phyloP scores from a whole-genome alignment of 1,284 basidiomycete genomes.

The Rhizoctonia solani region DNA sequence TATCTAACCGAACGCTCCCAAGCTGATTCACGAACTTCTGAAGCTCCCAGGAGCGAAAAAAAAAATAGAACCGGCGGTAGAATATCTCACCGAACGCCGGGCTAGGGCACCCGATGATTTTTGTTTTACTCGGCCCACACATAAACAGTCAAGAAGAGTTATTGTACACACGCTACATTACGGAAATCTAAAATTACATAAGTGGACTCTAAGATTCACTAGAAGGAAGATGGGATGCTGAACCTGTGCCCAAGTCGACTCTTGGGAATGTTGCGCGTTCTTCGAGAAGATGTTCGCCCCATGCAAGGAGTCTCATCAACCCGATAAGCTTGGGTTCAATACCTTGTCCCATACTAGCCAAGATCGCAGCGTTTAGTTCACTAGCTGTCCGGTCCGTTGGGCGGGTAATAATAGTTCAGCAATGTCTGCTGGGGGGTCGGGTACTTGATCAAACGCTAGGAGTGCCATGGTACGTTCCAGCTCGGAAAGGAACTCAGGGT shows the following conservation, averaged over 20 bases:
- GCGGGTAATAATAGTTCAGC: constrained; percentile 79
- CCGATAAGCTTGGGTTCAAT: constrained; percentile 89
- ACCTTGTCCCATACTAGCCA: constrained; percentile 89
- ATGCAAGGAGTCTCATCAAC: constrained; percentile 82
- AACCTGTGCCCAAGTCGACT: constrained; percentile 37
- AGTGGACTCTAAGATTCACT: not conserved
- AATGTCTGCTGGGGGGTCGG: constrained; percentile 63
- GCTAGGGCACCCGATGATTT: too few relatives aligned
- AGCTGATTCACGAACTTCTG: not conserved
- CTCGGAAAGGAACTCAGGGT: constrained; percentile 89
- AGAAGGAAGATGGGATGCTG: constrained; percentile 5
- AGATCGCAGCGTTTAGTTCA: constrained; percentile 92
- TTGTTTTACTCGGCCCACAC: too few relatives aligned
- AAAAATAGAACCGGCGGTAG: not conserved
- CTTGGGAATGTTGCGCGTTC: constrained; percentile 77
- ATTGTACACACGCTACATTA: not conserved
- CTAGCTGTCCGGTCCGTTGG: constrained; percentile 91
- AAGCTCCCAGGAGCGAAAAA: not conserved
- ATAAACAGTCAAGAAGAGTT: not conserved
- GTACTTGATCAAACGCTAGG: constrained; percentile 81
- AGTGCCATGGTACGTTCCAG: constrained; percentile 95
- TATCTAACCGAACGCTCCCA: not conserved
- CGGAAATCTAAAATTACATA: not conserved
- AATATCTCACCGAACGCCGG: too few relatives aligned
- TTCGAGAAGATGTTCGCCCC: constrained; percentile 83